Conservation (phyloP, 2,329 filamentous ascomycete genomes). For the Colletotrichum godetiae region DNA sequence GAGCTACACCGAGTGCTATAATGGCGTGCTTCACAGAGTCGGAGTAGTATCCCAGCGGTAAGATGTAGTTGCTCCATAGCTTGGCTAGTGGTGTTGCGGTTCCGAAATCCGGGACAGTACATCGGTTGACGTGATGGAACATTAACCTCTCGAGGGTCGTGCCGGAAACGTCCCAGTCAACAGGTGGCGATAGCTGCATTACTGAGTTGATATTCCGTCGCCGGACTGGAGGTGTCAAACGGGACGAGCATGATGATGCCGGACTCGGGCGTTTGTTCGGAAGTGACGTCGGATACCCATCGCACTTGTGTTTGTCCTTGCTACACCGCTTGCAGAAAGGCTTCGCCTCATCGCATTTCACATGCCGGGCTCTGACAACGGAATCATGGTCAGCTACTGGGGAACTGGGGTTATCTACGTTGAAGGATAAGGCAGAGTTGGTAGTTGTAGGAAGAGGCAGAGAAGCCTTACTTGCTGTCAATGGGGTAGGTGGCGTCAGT, state of each 20-base stretch:
- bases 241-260: no score
- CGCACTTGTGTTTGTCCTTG: conserved; percentile 29
- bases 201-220: not conserved
- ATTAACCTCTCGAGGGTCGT: conserved; percentile 15
- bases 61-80: conserved; percentile 30
- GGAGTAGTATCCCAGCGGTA: conserved; percentile 25
- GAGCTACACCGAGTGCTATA: conserved; percentile 22
- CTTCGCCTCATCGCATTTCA: conserved; percentile 38
- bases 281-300: conserved; percentile 30
- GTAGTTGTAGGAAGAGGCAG: not conserved
- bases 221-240: not conserved
- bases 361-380: conserved; percentile 23
- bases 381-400: not conserved
- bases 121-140: conserved; percentile 29
- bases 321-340: conserved; percentile 33
- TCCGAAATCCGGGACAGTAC: conserved; percentile 27
- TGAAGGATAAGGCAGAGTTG: not conserved
- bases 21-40: conserved; percentile 29
- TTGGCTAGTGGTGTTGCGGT: conserved; percentile 14
- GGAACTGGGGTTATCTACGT: not conserved
- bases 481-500: conserved; percentile 10
- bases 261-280: not conserved
- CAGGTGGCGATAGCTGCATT: conserved; percentile 15
- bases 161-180: conserved; percentile 18
- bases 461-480: conserved; percentile 31